Evolutionary conservation across 306 rosid species (phyloP).

Genomic region (Fagus crenata): DNA sequence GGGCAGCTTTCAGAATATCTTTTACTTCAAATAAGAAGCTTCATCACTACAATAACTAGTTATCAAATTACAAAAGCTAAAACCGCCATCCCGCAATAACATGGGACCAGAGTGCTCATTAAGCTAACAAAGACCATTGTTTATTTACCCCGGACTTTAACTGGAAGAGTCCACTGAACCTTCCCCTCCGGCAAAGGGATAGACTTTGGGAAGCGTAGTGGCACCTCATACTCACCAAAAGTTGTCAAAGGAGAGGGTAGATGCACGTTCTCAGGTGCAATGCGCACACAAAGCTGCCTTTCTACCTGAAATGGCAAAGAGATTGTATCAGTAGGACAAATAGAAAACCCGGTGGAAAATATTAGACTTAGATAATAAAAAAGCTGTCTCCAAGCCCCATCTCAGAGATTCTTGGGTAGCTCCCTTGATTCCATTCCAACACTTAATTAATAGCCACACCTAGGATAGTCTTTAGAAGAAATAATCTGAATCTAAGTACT

Average conservation of each 20-base stretch:
- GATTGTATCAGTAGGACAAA: slow-evolving; percentile 10
- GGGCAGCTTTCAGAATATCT: neutral
- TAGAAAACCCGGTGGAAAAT: neutral
- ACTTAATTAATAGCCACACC: neutral
- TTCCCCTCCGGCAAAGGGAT: slow-evolving; percentile 79
- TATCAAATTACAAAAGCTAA: neutral
- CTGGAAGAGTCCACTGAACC: slow-evolving; percentile 69
- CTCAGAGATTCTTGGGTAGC: neutral
- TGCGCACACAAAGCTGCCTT: slow-evolving; percentile 66
- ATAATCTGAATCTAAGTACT: too few species aligned
- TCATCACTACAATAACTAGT: neutral
- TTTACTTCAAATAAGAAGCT: neutral
- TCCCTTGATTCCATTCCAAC: neutral
- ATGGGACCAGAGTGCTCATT: neutral
- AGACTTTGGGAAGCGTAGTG: slow-evolving; percentile 77
- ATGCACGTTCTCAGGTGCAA: slow-evolving; percentile 57
- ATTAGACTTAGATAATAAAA: neutral
- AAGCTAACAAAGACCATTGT: neutral
- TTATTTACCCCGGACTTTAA: slow-evolving; percentile 67
- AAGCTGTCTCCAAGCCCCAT: neutral
- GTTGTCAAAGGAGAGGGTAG: slow-evolving; percentile 57
- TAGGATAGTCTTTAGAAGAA: neutral
- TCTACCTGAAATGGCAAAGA: slow-evolving; percentile 58
- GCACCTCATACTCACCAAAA: slow-evolving; percentile 82
- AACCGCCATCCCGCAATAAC: neutral